Base-by-base conservation (phyloP, 2,329 filamentous ascomycete species). In the Hawksworthiomyces lignivorus region DNA sequence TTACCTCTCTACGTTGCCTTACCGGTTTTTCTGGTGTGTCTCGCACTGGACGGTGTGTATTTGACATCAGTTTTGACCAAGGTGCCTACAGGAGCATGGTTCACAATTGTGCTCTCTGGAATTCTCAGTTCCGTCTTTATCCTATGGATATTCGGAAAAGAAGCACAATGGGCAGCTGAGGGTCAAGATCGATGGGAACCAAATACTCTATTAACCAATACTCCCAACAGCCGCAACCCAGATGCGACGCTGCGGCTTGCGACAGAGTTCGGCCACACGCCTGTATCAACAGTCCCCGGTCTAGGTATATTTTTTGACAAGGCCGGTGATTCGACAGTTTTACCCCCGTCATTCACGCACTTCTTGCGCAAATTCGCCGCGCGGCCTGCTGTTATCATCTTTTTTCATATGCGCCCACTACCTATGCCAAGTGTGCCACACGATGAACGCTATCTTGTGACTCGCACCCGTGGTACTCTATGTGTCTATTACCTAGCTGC, bases 241-340 rank as follows among this genome's bases (percentile, higher is more conserved):
- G 39, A n/a, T n/a, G n/a, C n/a, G n/a, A n/a, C n/a, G n/a, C n/a
- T n/a, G n/a, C n/a, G n/a, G n/a, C n/a, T n/a, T n/a, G n/a, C n/a
- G n/a, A n/a, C n/a, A n/a, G n/a, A n/a, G n/a, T n/a, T n/a, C n/a
- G n/a, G n/a, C n/a, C n/a, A n/a, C n/a, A 5, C 46, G 3, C 50
- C 57, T 12, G 51, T 70, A 7, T 69, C 66, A 21, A 63, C 62
- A 0, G 73, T 76, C 39, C 68, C 66, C 43, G 84, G 69, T 21
- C 70, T 76, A 7, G 84, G 81, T 2, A 79, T 89, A 41, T 88
- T 86, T 64, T 87, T 89, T 56, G 84, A 89, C 62, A 88, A 89
- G 60, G 70, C 75, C 1, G 83, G 84, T 32, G 71, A 76, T 27
- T 71, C 72, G 5, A 76, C 75, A 0, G 43, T 52, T 22, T 52